Percentiles rank a stretch among this genome's conserved stretches.
Evolutionary conservation across 2,329 filamentous ascomycete genomes (phyloP).

Genomic region (Penicillium sp.): DNA sequence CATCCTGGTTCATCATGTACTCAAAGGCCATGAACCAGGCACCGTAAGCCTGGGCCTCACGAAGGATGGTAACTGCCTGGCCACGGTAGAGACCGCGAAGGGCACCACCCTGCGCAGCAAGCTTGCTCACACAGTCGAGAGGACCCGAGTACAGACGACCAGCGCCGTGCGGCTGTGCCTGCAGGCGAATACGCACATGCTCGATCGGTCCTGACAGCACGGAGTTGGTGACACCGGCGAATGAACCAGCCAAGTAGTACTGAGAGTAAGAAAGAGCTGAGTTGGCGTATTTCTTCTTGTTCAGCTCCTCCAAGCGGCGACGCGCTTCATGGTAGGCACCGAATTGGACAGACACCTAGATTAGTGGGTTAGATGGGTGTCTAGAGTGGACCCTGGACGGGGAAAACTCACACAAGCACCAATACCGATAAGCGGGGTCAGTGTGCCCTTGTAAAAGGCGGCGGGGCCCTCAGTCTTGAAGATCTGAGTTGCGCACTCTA

Average conservation of each 20-base stretch:
- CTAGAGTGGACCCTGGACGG: neutral
- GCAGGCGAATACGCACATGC: constrained; percentile 91
- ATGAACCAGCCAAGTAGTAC: constrained; percentile 88
- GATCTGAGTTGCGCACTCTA: constrained; percentile 79
- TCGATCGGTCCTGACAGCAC: constrained; percentile 89
- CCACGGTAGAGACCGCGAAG: constrained; percentile 80
- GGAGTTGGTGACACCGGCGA: constrained; percentile 88
- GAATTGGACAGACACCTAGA: constrained; percentile 83
- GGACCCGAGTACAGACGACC: constrained; percentile 77
- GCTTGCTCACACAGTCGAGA: constrained; percentile 84
- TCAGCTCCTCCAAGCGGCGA: constrained; percentile 76
- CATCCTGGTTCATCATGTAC: constrained; percentile 92
- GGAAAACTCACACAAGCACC: constrained; percentile 75
- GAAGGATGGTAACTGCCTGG: constrained; percentile 76
- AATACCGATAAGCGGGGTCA: constrained; percentile 92
- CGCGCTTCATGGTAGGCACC: constrained; percentile 93
- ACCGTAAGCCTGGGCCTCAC: constrained; percentile 93
- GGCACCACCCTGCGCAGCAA: constrained; percentile 67
- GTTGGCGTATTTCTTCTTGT: constrained; percentile 51
- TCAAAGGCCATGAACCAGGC: constrained; percentile 95
- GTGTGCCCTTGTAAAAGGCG: constrained; percentile 97
- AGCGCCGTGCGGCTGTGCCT: constrained; percentile 90
- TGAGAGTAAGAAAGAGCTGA: constrained; percentile 70
- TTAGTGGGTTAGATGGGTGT: constrained; percentile 6
- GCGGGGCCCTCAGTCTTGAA: constrained; percentile 81